Evolutionary conservation across 1,284 basidiomycete species (phyloP), one percentile per base, ranked within the genome.

Genomic region (Rhodotorula sp.): DNA sequence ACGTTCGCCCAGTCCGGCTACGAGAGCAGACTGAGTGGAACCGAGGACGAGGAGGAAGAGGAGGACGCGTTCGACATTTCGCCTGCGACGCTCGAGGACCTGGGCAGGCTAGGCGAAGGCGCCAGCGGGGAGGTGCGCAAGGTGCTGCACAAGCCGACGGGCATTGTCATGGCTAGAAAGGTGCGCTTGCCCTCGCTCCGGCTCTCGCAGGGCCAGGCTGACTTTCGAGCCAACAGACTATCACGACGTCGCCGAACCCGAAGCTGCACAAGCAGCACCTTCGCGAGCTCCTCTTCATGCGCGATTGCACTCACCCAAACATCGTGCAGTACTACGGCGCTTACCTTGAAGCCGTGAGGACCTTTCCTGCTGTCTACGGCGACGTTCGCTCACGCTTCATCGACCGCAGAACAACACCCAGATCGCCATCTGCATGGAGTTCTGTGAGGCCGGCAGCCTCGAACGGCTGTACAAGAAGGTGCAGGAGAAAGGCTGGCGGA

Each of bases 361-460:
- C 27, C 30, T 27, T 34, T 5, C 34, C 10, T n/a, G 32, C 11
- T 17, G 2, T 6, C 13, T 4, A 13, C 22, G 2, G 7, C 39
- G n/a, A 8, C 7, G 11, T 15, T 2, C 22, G 4, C 36, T 60
- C 32, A 36, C 47, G 46, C 3, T 29, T 9, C 39, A 8, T 13
- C n/a, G 30, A 20, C 3, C 29, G 46, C 64, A 78, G 74, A 75
- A 74, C 74, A 90, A 91, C 60, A 90, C 90, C 73, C 91, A 94
- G 81, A 90, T 99, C 78, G 94, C 93, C 78, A 93, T 99, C 74
- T 84, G 96, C 75, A 96, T 98, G 92, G 96, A 99, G 81, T 90
- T 84, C 76, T 85, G 92, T 81, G 94, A 97, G 79, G 96, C 92
- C 7, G 85, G 84, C 0, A 83, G 82, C 78, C 83, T 99, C 75